Evolutionary conservation across 176 grass and related monocot species (phyloP), one percentile per base, ranked within the genome.

Genomic region (Aechmea fasciata): DNA sequence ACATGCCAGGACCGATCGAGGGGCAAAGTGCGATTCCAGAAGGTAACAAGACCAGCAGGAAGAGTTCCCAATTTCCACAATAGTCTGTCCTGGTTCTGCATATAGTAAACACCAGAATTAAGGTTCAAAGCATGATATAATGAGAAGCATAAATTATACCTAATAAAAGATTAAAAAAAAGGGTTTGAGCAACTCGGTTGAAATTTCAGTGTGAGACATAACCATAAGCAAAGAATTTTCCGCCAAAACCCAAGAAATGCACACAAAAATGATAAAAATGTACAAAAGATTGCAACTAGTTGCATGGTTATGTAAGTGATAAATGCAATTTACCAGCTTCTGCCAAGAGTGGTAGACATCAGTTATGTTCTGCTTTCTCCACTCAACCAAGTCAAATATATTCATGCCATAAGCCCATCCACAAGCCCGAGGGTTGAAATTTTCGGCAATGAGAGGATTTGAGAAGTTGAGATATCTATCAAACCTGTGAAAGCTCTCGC

Each of bases 351-450:
- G 88, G 79, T 96, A 96, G 61, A 92, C 68, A 2, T 75, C 68
- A 1, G 92, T 96, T 28, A 96, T 87, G 28, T 92, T 96, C 70
- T 96, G 88, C 79, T 79, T 96, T 86, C 83, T 96, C 92, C 92
- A 96, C 59, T 92, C 92, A 22, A 69, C 78, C 71, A 96, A 79
- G 83, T 96, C 92, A 74, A 96, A 96, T 55, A 96, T 74, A 61
- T 96, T 96, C 92, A 96, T 92, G 24, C 86, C 92, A 77, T 87
- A 96, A 47, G 92, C 86, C 92, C 88, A 96, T 28, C 88, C 88
- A 0, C 92, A 96, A 33, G 88, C 81, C 50, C 29, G 70, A 11
- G 88, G 92, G 65, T 87, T 25, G 68, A 96, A 96, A 83, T 92
- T 92, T 53, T 81, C 72, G 68, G 86, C 80, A 52, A 96, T 96